These are phyloP conservation scores for Puya raimondii DNA, from an alignment of 176 grass and related monocot species.

Conservation along the genomic window DNA sequence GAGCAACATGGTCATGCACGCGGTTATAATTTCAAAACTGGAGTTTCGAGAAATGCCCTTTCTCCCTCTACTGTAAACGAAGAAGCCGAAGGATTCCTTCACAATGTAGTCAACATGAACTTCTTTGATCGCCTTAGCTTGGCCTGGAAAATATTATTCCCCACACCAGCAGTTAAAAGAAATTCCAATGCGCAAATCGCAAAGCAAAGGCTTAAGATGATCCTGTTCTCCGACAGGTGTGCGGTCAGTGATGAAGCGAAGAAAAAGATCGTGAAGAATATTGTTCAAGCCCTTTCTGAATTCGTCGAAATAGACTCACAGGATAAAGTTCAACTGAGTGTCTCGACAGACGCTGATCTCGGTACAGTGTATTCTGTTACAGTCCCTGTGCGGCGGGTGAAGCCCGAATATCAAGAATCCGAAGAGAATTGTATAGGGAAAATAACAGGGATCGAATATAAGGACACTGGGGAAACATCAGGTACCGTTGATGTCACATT, in stretches of 20 bases:
- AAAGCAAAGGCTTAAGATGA: slow-evolving; percentile 96
- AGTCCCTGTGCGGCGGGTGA: slow-evolving; percentile 69
- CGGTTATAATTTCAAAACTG: slow-evolving; percentile 12
- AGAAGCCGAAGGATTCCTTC: slow-evolving; percentile 57
- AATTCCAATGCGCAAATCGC: slow-evolving; percentile 85
- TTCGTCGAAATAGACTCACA: slow-evolving; percentile 89
- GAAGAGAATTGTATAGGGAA: slow-evolving; percentile 83
- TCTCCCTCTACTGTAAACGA: slow-evolving; percentile 38
- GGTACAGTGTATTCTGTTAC: slow-evolving; percentile 82
- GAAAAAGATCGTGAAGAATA: slow-evolving; percentile 77
- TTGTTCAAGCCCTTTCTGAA: slow-evolving; percentile 60
- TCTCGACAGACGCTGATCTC: slow-evolving; percentile 70
- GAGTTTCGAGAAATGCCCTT: slow-evolving; percentile 33
- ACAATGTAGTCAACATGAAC: slow-evolving; percentile 53
- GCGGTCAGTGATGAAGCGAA: slow-evolving; percentile 88
- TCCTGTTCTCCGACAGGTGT: slow-evolving; percentile 88
- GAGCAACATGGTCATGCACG: slow-evolving; percentile 11
- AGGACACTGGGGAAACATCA: slow-evolving; percentile 68
- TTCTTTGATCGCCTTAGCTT: slow-evolving; percentile 70
- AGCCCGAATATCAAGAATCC: slow-evolving; percentile 81
- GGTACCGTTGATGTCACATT: slow-evolving; percentile 80
- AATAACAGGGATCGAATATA: slow-evolving; percentile 69
- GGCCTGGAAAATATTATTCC: slow-evolving; percentile 80
- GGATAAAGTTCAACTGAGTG: slow-evolving; percentile 87
- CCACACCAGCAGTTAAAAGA: slow-evolving; percentile 36